Percentiles rank a stretch among this genome's conserved stretches.
These are phyloP conservation scores for Termitomyces heimii DNA, from an alignment of 768 basidiomycete species.

Conservation along the genomic window DNA sequence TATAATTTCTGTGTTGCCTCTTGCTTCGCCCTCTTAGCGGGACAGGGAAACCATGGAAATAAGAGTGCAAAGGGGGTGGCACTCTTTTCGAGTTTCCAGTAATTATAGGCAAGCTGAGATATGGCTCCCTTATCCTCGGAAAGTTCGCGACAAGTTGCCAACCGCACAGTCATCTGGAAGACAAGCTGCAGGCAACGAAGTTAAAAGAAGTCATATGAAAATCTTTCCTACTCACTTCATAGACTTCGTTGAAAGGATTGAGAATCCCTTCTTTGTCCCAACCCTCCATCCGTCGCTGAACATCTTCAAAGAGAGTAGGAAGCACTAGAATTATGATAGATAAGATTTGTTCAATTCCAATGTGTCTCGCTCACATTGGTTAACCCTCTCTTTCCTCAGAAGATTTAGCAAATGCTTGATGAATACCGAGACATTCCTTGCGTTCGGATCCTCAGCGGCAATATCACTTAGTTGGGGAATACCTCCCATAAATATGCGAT, in stretches of 20 bases:
- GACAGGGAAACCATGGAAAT: constrained; percentile 20
- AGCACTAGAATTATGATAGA: constrained; percentile 3
- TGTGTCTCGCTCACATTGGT: constrained; percentile 1
- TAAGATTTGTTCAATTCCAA: background rate
- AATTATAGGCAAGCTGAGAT: constrained; percentile 4
- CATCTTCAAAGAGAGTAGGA: constrained; percentile 14
- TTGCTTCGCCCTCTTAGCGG: constrained; percentile 11
- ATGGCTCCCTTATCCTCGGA: constrained; percentile 13
- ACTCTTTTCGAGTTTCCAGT: constrained; percentile 12
- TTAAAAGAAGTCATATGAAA: background rate
- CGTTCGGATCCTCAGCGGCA: constrained; percentile 5
- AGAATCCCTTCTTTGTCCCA: constrained; percentile 15
- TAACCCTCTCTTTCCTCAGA: constrained; percentile 8
- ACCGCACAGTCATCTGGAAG: constrained; percentile 15
- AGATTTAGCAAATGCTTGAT: constrained; percentile 3
- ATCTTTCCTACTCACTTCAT: constrained; percentile 5
- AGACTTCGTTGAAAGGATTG: constrained; percentile 14
- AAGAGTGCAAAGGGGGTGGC: constrained; percentile 12
- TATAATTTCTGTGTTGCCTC: constrained; percentile 14
- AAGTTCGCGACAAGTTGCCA: constrained; percentile 14
- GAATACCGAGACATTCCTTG: background rate
- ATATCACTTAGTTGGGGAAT: constrained; percentile 16
- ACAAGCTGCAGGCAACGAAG: constrained; percentile 8
- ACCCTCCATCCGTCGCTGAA: constrained; percentile 6
- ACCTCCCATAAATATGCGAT: constrained; percentile 17